Evolutionary conservation across 2,329 filamentous ascomycete genomes (phyloP).

Genomic region (Alternaria gansuensis): DNA sequence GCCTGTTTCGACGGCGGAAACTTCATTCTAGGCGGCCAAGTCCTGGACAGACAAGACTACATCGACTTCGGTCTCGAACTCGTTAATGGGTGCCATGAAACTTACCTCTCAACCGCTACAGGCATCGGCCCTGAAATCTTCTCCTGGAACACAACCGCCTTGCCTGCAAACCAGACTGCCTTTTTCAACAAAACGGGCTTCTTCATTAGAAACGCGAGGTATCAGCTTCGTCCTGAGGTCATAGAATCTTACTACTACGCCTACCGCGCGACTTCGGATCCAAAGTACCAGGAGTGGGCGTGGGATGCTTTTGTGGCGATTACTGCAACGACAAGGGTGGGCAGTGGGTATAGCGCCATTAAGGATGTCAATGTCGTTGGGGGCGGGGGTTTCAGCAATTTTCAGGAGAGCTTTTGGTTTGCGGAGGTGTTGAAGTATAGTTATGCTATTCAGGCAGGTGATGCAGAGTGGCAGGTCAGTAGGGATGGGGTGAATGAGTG

Average conservation of each 20-base stretch:
- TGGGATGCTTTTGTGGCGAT: slow-evolving; percentile 80
- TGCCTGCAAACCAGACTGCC: slow-evolving; percentile 53
- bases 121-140: slow-evolving; percentile 77
- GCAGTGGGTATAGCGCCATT: slow-evolving; percentile 73
- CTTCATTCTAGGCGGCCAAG: slow-evolving; percentile 81
- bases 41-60: slow-evolving; percentile 72
- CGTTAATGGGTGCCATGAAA: slow-evolving; percentile 75
- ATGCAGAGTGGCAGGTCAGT: slow-evolving; percentile 67
- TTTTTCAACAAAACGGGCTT: slow-evolving; percentile 77
- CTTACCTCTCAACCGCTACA: slow-evolving; percentile 73
- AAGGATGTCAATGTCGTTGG: slow-evolving; percentile 69
- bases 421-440: slow-evolving; percentile 88
- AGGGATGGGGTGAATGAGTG: slow-evolving; percentile 61
- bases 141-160: slow-evolving; percentile 46
- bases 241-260: slow-evolving; percentile 89
- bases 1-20: slow-evolving; percentile 87
- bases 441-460: slow-evolving; percentile 72
- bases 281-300: slow-evolving; percentile 82
- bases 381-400: slow-evolving; percentile 71
- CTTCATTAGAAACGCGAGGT: slow-evolving; percentile 69
- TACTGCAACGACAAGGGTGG: slow-evolving; percentile 68
- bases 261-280: slow-evolving; percentile 78
- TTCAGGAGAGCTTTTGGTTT: slow-evolving; percentile 88
- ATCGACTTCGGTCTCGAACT: slow-evolving; percentile 77
- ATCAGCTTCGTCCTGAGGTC: slow-evolving; percentile 80